Percentiles rank a stretch among this genome's conserved stretches.
phyloP scores from a whole-genome alignment of 2,329 filamentous ascomycete genomes.

The Annulohypoxylon truncatum region DNA sequence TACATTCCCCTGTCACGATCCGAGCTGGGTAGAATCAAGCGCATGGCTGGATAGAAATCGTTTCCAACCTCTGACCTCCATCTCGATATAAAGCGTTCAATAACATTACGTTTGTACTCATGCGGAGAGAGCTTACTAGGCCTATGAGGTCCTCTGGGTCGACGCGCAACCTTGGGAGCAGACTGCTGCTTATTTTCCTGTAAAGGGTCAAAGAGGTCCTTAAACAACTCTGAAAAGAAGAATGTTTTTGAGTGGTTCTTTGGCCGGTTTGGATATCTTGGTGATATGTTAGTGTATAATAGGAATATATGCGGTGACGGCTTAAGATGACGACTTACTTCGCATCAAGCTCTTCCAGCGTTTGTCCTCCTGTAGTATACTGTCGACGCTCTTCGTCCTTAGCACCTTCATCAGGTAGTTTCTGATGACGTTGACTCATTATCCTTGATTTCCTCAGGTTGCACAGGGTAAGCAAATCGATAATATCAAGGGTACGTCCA shows the following conservation, averaged over 20 bases:
- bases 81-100: slow-evolving; percentile 84
- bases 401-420: slow-evolving; percentile 55
- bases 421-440: slow-evolving; percentile 52
- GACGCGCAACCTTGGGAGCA: slow-evolving; percentile 60
- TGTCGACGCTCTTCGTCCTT: slow-evolving; percentile 64
- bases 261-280: slow-evolving; percentile 85
- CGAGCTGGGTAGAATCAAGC: slow-evolving; percentile 91
- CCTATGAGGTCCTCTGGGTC: slow-evolving; percentile 70
- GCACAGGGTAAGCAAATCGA: not conserved
- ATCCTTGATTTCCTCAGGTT: slow-evolving; percentile 10
- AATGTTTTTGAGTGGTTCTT: slow-evolving; percentile 83
- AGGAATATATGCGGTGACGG: not conserved
- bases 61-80: slow-evolving; percentile 91
- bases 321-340: slow-evolving; percentile 51
- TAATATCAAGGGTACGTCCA: not conserved
- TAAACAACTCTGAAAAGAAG: slow-evolving; percentile 83
- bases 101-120: slow-evolving; percentile 82
- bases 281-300: slow-evolving; percentile 17
- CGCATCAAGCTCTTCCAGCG: slow-evolving; percentile 58
- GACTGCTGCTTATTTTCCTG: slow-evolving; percentile 82
- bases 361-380: slow-evolving; percentile 57
- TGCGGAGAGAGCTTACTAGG: slow-evolving; percentile 72
- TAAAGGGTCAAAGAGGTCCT: slow-evolving; percentile 82
- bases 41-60: slow-evolving; percentile 93
- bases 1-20: slow-evolving; percentile 94